Percentiles rank a stretch among this genome's conserved stretches.
phyloP scores from a whole-genome alignment of 495 filamentous ascomycete genomes.

The Penicillium angulare region DNA sequence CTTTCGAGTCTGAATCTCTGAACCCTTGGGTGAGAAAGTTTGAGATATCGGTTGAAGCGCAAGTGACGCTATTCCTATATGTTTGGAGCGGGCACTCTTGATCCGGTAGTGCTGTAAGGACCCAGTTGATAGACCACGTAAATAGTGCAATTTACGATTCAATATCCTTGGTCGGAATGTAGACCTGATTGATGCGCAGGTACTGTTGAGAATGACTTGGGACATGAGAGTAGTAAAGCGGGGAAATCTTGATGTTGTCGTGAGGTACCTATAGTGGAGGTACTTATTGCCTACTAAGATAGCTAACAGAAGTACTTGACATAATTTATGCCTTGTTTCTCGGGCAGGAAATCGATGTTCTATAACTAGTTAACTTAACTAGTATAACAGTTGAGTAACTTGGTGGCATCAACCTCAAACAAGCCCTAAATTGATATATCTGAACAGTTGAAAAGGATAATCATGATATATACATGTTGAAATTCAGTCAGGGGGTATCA shows the following conservation, averaged over 20 bases:
- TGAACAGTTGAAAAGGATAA: constrained; percentile 2
- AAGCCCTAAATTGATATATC: not conserved
- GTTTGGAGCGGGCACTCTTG: not conserved
- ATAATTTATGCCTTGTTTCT: not conserved
- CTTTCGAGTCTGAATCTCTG: no score
- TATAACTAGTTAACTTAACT: not conserved
- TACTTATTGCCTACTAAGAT: no score
- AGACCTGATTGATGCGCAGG: not conserved
- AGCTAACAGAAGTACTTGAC: not conserved
- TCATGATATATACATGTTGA: constrained; percentile 12
- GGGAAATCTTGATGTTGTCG: not conserved
- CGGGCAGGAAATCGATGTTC: not conserved
- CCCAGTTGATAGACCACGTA: not conserved
- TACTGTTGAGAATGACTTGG: not conserved
- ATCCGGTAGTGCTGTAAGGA: not conserved
- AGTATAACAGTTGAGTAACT: constrained; percentile 1
- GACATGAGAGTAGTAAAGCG: not conserved
- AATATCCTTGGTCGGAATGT: not conserved
- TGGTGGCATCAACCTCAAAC: not conserved
- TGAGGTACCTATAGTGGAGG: no score
- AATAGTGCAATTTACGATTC: not conserved
- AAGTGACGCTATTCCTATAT: not conserved
- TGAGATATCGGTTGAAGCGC: not conserved
- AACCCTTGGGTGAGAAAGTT: not conserved
- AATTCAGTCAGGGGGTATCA: not conserved